Percentiles rank a stretch among this genome's conserved stretches.
Evolutionary conservation across 352 stramenopile genomes (phyloP).

Genomic region (Phytopythium vexans): DNA sequence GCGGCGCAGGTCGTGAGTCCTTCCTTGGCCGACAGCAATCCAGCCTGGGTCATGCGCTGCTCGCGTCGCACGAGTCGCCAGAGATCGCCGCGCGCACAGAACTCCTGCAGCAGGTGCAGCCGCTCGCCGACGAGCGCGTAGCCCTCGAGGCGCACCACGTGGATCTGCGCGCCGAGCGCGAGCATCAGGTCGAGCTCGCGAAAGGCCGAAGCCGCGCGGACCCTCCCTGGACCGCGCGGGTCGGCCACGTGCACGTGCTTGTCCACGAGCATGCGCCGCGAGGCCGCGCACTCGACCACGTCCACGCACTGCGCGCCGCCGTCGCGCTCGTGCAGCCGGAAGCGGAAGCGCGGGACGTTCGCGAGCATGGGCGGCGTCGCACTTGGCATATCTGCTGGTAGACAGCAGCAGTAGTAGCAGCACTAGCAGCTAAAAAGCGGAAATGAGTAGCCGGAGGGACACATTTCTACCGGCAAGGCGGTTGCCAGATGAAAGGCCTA

Average conservation of each 20-base stretch:
- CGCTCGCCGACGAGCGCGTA: conserved; percentile 48
- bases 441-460: no score
- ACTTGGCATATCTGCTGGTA: neutral
- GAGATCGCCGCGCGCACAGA: conserved; percentile 61
- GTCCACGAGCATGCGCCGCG: conserved; percentile 36
- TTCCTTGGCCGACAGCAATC: conserved; percentile 16
- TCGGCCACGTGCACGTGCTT: conserved; percentile 53
- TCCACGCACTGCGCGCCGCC: conserved; percentile 48
- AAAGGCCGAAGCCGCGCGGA: conserved; percentile 43
- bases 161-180: conserved; percentile 17
- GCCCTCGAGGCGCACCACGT: conserved; percentile 48
- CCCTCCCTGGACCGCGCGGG: conserved; percentile 10
- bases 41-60: conserved; percentile 35
- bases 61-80: conserved; percentile 52
- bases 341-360: conserved; percentile 10
- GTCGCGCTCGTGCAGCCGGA: conserved; percentile 34
- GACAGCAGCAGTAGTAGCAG: no score
- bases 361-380: neutral
- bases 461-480: no score
- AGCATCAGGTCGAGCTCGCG: conserved; percentile 69
- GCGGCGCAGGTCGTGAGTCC: conserved; percentile 25
- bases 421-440: no score
- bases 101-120: conserved; percentile 64
- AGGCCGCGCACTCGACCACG: conserved; percentile 34
- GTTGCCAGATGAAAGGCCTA: no score